phyloP scores from a whole-genome alignment of 139 green algal genomes.

The Gonium pectorale region DNA sequence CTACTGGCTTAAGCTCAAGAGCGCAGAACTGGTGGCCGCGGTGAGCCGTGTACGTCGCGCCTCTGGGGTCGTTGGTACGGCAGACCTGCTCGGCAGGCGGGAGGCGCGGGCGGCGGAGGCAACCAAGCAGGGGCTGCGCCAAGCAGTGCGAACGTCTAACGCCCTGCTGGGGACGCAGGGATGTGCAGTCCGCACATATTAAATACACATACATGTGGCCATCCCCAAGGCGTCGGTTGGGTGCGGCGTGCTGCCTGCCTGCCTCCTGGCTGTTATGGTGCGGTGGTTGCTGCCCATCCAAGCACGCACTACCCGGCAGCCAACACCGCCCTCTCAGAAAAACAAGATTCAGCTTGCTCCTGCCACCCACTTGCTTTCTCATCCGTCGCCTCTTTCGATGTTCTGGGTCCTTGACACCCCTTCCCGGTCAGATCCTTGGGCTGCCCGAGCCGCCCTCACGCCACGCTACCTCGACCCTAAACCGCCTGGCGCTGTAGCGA shows the following conservation, averaged over 20 bases:
- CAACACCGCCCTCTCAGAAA: too few species aligned
- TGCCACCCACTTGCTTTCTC: not conserved
- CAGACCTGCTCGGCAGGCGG: not conserved
- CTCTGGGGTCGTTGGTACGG: not conserved
- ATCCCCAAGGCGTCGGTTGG: too few species aligned
- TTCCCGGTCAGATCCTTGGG: not conserved
- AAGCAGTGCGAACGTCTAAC: not conserved
- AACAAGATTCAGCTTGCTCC: too few species aligned
- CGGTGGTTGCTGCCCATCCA: too few species aligned
- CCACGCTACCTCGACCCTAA: not conserved
- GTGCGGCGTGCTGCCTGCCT: too few species aligned
- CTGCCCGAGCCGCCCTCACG: not conserved
- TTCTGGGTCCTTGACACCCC: not conserved
- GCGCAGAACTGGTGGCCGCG: not conserved
- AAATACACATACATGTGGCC: too few species aligned
- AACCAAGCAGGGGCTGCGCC: not conserved
- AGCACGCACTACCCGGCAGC: too few species aligned
- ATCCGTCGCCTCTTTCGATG: not conserved
- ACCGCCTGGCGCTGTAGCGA: not conserved
- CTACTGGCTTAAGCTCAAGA: slow-evolving; percentile 14
- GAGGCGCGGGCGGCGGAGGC: not conserved
- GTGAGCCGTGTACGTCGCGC: not conserved
- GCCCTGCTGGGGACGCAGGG: not conserved
- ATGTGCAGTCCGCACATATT: not conserved
- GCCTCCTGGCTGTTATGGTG: too few species aligned